These are phyloP conservation scores for Kodamaea suecica DNA, from an alignment of 1,139 yeast genomes.

Conservation along the genomic window DNA sequence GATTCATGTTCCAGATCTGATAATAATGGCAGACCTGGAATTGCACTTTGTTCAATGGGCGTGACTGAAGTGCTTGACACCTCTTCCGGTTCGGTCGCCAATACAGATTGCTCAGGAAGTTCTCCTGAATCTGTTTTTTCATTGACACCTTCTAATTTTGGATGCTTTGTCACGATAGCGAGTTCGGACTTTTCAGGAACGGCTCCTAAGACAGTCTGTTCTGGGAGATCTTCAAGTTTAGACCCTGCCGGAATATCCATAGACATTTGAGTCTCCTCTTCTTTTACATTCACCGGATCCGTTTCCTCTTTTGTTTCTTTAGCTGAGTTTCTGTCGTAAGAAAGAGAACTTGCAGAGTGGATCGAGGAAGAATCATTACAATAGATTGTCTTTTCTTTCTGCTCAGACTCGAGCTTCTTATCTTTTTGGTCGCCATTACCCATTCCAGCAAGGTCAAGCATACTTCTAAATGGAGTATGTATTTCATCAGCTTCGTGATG, in stretches of 20 bases:
- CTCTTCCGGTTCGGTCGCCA: constrained; percentile 1
- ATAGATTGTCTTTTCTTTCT: neutral
- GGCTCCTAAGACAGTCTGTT: no score
- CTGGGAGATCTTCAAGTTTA: no score
- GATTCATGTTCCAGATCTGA: constrained; percentile 4
- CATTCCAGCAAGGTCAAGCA: constrained; percentile 33
- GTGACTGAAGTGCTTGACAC: neutral
- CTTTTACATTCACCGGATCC: neutral
- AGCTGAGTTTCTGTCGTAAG: constrained; percentile 7
- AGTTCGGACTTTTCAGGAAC: no score
- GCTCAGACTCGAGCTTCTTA: neutral
- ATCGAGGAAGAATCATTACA: constrained; percentile 22
- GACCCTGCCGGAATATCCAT: neutral
- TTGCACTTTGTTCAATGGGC: constrained; percentile 4
- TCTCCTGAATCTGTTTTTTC: constrained; percentile 3
- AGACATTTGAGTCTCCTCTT: neutral
- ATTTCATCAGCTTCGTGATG: constrained; percentile 18
- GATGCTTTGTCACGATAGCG: no score
- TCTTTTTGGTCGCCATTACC: constrained; percentile 4
- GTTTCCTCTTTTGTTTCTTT: neutral
- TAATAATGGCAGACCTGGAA: no score
- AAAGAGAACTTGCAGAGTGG: constrained; percentile 29
- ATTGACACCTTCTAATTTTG: no score
- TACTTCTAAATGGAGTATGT: constrained; percentile 35
- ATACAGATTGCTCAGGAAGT: constrained; percentile 8